These are phyloP conservation scores for Citrus sinensis DNA, from an alignment of 345 rosid genomes.

Conservation along the genomic window DVS_A1.0 CM039161.1:3765001-3765500, in stretches of 20 bases:
- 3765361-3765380: slow-evolving; percentile 70
- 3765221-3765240: slow-evolving; percentile 62
- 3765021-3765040: not conserved
- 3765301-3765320: slow-evolving; percentile 47
- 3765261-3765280: slow-evolving; percentile 50
- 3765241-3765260: slow-evolving; percentile 56
- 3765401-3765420: slow-evolving; percentile 61
- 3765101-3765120: slow-evolving; percentile 49
- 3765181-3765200: slow-evolving; percentile 49
- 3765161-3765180: slow-evolving; percentile 51
- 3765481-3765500: slow-evolving; percentile 92
- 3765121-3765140: slow-evolving; percentile 74
- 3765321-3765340: slow-evolving; percentile 45
- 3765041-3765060: slow-evolving; percentile 17
- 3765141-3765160: slow-evolving; percentile 30
- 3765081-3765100: slow-evolving; percentile 30
- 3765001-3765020: not conserved
- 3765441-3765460: slow-evolving; percentile 91
- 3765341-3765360: slow-evolving; percentile 54
- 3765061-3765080: slow-evolving; percentile 18
- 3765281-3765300: slow-evolving; percentile 43
- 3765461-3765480: slow-evolving; percentile 91
- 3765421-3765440: slow-evolving; percentile 67
- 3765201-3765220: slow-evolving; percentile 49
- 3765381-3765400: slow-evolving; percentile 87